Conservation (phyloP, 1,139 yeast genomes). For the Kodamaea derodonti region DNA sequence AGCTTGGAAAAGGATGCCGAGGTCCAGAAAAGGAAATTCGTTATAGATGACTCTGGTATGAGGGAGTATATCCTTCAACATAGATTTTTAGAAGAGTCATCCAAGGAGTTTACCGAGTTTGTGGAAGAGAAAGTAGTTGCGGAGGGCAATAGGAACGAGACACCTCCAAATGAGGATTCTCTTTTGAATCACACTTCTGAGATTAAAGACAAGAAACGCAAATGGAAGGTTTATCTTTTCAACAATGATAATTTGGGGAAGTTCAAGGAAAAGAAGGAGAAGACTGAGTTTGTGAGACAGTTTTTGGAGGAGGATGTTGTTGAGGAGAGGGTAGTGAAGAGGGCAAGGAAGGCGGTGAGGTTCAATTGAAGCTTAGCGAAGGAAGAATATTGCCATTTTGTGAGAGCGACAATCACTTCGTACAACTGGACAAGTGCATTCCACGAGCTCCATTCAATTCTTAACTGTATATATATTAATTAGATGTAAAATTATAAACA, state of each 20-base stretch:
- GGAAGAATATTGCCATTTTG: too few species aligned
- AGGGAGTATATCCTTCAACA: conserved; percentile 52
- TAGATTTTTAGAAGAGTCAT: conserved; percentile 35
- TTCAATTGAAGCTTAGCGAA: too few species aligned
- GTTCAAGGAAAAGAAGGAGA: conserved; percentile 21
- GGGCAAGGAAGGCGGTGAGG: conserved; percentile 8
- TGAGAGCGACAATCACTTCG: too few species aligned
- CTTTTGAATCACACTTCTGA: conserved; percentile 21
- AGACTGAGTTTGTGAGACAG: conserved; percentile 16
- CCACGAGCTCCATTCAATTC: too few species aligned
- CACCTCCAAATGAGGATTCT: conserved; percentile 10
- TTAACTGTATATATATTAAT: too few species aligned
- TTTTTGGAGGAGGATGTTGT: conserved; percentile 6
- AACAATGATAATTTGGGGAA: conserved; percentile 38
- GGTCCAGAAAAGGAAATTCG: conserved; percentile 22
- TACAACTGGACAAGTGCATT: too few species aligned
- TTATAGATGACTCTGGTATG: conserved; percentile 56
- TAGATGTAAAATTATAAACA: too few species aligned
- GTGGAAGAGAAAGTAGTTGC: background rate
- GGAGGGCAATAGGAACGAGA: background rate
- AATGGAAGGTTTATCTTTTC: conserved; percentile 47
- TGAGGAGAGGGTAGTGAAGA: background rate
- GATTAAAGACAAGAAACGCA: conserved; percentile 9
- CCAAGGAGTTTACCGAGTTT: conserved; percentile 31
- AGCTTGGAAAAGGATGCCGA: conserved; percentile 4